phyloP scores from a whole-genome alignment of 257 asterid genomes.

The Solanum neorickii region DNA sequence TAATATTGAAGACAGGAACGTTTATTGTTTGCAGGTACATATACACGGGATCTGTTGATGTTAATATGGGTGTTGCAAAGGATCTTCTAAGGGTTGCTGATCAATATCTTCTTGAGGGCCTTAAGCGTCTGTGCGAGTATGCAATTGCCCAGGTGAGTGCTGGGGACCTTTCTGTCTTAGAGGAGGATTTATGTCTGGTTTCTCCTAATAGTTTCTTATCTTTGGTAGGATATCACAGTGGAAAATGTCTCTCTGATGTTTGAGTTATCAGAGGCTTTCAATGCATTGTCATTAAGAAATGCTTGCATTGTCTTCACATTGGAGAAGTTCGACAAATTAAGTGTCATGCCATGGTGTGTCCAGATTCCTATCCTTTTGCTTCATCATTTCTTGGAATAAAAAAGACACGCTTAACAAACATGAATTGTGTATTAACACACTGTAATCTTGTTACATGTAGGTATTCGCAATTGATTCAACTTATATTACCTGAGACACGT shows the following conservation, averaged over 20 bases:
- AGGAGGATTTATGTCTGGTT: not conserved
- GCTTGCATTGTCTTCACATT: slow-evolving; percentile 74
- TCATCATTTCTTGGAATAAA: not conserved
- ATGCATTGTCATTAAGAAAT: slow-evolving; percentile 63
- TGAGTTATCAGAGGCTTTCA: slow-evolving; percentile 86
- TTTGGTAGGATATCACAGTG: slow-evolving; percentile 61
- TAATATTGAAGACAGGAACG: not conserved
- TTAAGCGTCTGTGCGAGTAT: slow-evolving; percentile 61
- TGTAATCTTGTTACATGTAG: slow-evolving; percentile 22
- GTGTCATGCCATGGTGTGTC: slow-evolving; percentile 57
- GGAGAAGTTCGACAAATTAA: slow-evolving; percentile 62
- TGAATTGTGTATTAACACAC: not conserved
- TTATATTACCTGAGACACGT: slow-evolving; percentile 72
- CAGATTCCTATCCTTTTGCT: not conserved
- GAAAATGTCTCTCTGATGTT: slow-evolving; percentile 81
- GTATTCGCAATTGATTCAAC: slow-evolving; percentile 61
- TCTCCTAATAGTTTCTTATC: slow-evolving; percentile 15
- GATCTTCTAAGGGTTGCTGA: slow-evolving; percentile 73
- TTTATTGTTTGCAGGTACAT: slow-evolving; percentile 36
- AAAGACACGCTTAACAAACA: not conserved
- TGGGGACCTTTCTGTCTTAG: not conserved
- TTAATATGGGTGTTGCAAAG: slow-evolving; percentile 50
- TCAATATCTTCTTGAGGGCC: slow-evolving; percentile 70
- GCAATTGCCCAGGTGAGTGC: slow-evolving; percentile 62
- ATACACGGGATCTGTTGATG: slow-evolving; percentile 67